Evolutionary conservation across 2,329 filamentous ascomycete species (phyloP).

Genomic region (Penicillium rolfsii): DNA sequence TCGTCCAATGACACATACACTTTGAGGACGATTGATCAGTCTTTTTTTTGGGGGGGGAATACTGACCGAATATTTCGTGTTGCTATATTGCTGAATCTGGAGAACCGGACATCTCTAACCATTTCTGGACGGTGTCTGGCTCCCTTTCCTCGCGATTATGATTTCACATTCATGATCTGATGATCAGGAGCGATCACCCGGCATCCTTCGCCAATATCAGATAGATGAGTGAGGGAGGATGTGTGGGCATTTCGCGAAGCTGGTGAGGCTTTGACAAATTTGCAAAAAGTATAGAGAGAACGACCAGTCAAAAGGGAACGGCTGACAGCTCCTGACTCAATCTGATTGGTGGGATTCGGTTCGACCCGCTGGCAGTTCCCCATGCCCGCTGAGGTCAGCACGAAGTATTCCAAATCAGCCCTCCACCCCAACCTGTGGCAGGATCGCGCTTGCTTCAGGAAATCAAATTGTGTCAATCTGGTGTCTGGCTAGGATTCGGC

Average conservation of each 20-base stretch:
- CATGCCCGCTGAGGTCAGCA: neutral
- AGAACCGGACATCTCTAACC: neutral
- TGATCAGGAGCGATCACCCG: neutral
- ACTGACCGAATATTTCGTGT: neutral
- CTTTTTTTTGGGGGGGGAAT: neutral
- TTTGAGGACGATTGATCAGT: neutral
- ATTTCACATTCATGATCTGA: slow-evolving; percentile 4
- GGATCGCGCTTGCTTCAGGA: slow-evolving; percentile 19
- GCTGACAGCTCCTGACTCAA: neutral
- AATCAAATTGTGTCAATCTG: slow-evolving; percentile 18
- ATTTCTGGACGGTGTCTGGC: neutral
- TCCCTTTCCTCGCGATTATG: neutral
- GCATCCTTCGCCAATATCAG: neutral
- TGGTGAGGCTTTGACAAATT: neutral
- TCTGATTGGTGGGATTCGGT: neutral
- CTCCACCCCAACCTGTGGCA: slow-evolving; percentile 11
- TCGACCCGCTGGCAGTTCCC: neutral
- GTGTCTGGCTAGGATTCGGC: neutral
- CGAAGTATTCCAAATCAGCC: slow-evolving; percentile 6
- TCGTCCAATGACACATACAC: slow-evolving; percentile 6
- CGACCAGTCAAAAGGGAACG: neutral
- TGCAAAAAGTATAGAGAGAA: neutral
- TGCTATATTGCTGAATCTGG: slow-evolving; percentile 2
- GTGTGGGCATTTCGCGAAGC: neutral
- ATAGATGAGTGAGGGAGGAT: neutral